Evolutionary conservation across 345 rosid genomes (phyloP), one percentile per base, ranked within the genome.

Genomic region (Ceriops decandra): DNA sequence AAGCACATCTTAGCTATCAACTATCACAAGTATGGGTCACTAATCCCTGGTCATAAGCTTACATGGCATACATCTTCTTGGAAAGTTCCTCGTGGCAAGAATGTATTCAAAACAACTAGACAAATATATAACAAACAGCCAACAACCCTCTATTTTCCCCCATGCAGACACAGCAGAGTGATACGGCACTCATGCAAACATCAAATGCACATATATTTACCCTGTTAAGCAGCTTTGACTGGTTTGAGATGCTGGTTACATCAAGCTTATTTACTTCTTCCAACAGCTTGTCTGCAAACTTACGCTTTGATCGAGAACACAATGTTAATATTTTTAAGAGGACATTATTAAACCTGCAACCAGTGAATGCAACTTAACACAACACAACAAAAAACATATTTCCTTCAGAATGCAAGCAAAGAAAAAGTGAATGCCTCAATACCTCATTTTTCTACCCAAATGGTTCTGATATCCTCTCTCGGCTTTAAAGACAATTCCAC

Each of bases 271-370:
- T 80, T 27, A 76, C 78, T 79, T 80, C 80, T 46, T 74, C 80
- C 9, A 82, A 62, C 67, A 82, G 16, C 72, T 81, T 77, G 16
- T 83, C 81, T 1, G 84, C 64, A 64, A 77, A 80, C 27, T 72
- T 80, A 66, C 80, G 88, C 80, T 86, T 84, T 6, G 87, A 83
- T 11, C 93, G 80, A 72, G 27, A 78, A 71, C 77, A 74, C 8
- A 74, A 46, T 61, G 62, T 85, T 35, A 84, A 77, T n/a, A 74
- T 54, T 66, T 64, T 77, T 26, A 77, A 72, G 54, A 84, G 49
- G 31, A 72, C 74, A 73, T 54, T 67, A 80, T 80, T 76, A 63
- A 81, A 80, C 88, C 91, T 82, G 82, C 36, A 63, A 68, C 62
- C 66, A 47, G 57, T 24, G 74, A 73, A 69, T 4, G 10, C 6